phyloP scores from a whole-genome alignment of 2,329 filamentous ascomycete species.

The Pyrenochaeta sp. region DNA sequence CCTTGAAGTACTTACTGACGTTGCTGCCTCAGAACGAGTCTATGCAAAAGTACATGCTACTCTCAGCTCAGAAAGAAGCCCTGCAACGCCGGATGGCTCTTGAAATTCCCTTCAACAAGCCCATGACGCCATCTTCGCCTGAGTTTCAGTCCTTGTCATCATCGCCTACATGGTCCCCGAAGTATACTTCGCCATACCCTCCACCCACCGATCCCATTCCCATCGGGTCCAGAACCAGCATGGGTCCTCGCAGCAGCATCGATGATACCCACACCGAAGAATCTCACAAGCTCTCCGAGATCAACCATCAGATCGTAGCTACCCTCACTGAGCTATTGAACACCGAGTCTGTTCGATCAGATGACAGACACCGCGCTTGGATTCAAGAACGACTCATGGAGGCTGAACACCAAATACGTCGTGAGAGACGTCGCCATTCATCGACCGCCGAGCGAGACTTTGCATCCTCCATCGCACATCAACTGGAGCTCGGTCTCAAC shows the following conservation, averaged over 20 bases:
- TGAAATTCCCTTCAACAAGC: slow-evolving; percentile 41
- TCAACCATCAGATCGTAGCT: slow-evolving; percentile 63
- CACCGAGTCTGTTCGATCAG: slow-evolving; percentile 58
- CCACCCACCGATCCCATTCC: slow-evolving; percentile 36
- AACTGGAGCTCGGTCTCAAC: slow-evolving; percentile 40
- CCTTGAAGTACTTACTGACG: slow-evolving; percentile 17
- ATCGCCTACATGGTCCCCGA: slow-evolving; percentile 38
- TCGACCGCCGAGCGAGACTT: slow-evolving; percentile 47
- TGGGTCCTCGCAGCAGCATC: slow-evolving; percentile 31
- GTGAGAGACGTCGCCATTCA: slow-evolving; percentile 51
- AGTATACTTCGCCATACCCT: slow-evolving; percentile 33
- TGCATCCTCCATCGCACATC: slow-evolving; percentile 46
- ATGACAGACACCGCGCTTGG: slow-evolving; percentile 58
- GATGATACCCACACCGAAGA: slow-evolving; percentile 49
- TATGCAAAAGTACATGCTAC: slow-evolving; percentile 51
- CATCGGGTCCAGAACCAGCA: slow-evolving; percentile 22
- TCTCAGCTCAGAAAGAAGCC: slow-evolving; percentile 52
- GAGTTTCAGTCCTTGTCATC: slow-evolving; percentile 46
- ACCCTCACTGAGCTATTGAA: slow-evolving; percentile 64
- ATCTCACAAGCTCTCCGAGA: slow-evolving; percentile 57
- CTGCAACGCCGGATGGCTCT: slow-evolving; percentile 52
- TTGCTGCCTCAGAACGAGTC: slow-evolving; percentile 31
- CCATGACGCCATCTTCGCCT: slow-evolving; percentile 47
- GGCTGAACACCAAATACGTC: slow-evolving; percentile 59
- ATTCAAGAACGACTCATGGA: slow-evolving; percentile 64